phyloP scores from a whole-genome alignment of 192 early-diverging fungal genomes.

The Cetraspora pellucida region DNA sequence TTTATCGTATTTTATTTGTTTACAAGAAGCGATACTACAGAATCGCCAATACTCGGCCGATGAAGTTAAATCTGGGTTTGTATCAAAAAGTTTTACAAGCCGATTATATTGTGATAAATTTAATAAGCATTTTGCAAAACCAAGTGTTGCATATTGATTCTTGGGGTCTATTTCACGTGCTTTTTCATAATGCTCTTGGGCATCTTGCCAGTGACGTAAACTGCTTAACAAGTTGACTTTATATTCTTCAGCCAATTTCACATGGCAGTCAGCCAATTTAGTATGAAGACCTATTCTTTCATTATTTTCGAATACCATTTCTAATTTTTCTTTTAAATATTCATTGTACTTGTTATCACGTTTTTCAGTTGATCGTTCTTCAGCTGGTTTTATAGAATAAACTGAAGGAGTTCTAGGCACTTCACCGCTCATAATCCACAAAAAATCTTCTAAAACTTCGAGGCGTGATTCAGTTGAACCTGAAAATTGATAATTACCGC shows the following conservation, averaged over 20 bases:
- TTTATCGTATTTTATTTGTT: neutral
- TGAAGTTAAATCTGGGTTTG: neutral
- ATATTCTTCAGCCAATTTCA: neutral
- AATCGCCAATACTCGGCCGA: neutral
- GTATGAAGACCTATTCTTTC: neutral
- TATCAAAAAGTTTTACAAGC: neutral
- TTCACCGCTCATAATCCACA: neutral
- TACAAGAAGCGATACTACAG: neutral
- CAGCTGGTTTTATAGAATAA: neutral
- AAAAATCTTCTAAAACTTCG: constrained; percentile 16
- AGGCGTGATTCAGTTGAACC: neutral
- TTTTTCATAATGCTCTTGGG: neutral
- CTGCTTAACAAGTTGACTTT: neutral
- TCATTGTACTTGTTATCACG: neutral
- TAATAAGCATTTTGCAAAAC: neutral
- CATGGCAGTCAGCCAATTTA: neutral
- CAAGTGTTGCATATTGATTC: neutral
- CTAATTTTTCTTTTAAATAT: neutral
- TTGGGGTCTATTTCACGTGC: neutral
- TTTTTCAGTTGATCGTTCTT: neutral
- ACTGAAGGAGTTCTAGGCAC: neutral
- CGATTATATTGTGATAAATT: neutral
- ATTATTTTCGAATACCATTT: neutral
- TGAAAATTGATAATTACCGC: neutral
- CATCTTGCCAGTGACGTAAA: neutral